Base-by-base conservation (phyloP, 768 basidiomycete species). In the Agrocybe chaxingu region DNA sequence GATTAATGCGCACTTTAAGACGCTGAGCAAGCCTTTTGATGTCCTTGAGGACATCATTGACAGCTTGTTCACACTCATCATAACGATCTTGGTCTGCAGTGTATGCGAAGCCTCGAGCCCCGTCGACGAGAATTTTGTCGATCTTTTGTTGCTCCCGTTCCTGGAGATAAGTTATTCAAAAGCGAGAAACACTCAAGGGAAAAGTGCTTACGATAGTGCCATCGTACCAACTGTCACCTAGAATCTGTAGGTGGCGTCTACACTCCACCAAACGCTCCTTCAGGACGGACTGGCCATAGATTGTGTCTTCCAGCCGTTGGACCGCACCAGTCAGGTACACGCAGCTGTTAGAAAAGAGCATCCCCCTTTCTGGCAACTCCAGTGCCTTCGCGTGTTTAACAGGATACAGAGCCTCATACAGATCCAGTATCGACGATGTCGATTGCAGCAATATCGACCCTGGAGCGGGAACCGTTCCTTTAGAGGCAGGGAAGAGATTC, bases 291-390 rank as follows among this genome's bases (percentile, higher is more conserved):
- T 65, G 59, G 10, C 60, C 58, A 48, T 57, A 60, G n/a, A 64
- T 54, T 2, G 58, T 62, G 18, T 61, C 55, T 41, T 66, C 67
- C 16, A 82, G 54, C 29, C 70, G 71, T 50, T 70, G 72, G 0
- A 86, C 63, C 57, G 86, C 78, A 16, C 68, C 66, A 30, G 74
- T 74, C 24, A 95, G 74, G 62, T 86, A 90, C 16, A 78, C 58
- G 56, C 85, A 91, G 54, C 95, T 87, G 63, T 97, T 97, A 12
- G 89, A 84, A 62, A 87, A 87, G 43, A 81, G 80, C 78, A 96
- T 84, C 1, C 78, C 72, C 24, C 73, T 67, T 13, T 80, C 80
- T 8, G 84, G 70, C 0, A 76, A 70, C 34, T 73, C 62, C 30
- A 89, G 65, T 40, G 73, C 69, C 34, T 70, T 58, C 0, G 71